Evolutionary conservation across 2,329 filamentous ascomycete genomes (phyloP).

Genomic region (Bipolaris oryzae): DNA sequence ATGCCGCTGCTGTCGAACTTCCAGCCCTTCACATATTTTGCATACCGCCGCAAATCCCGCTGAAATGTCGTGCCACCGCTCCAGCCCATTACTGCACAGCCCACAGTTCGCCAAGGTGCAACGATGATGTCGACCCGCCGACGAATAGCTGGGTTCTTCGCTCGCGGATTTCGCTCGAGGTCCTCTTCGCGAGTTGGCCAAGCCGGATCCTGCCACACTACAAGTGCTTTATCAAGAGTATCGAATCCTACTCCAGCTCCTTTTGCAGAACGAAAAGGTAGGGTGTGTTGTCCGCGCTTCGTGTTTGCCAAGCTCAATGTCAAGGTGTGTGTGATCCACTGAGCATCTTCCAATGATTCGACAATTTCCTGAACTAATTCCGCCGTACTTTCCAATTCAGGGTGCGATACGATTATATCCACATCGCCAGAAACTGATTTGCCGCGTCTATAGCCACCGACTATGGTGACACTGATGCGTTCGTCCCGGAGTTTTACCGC

Average conservation of each 20-base stretch:
- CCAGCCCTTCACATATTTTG: conserved; percentile 71
- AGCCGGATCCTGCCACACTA: conserved; percentile 82
- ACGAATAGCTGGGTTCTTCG: conserved; percentile 74
- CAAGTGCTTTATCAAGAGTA: conserved; percentile 85
- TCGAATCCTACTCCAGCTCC: conserved; percentile 71
- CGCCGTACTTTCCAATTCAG: conserved; percentile 69
- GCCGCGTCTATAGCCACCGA: conserved; percentile 82
- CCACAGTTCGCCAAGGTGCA: conserved; percentile 83
- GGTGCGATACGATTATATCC: conserved; percentile 83
- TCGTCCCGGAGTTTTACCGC: conserved; percentile 66
- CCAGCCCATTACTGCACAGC: conserved; percentile 89
- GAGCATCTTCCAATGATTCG: conserved; percentile 67
- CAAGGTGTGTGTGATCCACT: conserved; percentile 82
- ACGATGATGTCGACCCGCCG: conserved; percentile 92
- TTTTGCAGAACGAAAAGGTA: conserved; percentile 58
- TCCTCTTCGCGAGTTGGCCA: conserved; percentile 50
- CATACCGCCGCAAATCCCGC: conserved; percentile 81
- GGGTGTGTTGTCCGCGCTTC: conserved; percentile 70
- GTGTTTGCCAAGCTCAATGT: conserved; percentile 72
- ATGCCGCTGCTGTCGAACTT: conserved; percentile 94
- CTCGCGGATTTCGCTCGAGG: conserved; percentile 41
- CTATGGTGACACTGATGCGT: conserved; percentile 66
- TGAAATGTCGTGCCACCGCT: conserved; percentile 88
- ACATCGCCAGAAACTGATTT: conserved; percentile 79
- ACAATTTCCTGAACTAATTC: conserved; percentile 77